A percentile compares a stretch with the other conserved stretches of the same genome.
These are phyloP conservation scores for Aspergillus tubingensis DNA, from an alignment of 2,329 filamentous ascomycete species.

Conservation along the genomic window DNA sequence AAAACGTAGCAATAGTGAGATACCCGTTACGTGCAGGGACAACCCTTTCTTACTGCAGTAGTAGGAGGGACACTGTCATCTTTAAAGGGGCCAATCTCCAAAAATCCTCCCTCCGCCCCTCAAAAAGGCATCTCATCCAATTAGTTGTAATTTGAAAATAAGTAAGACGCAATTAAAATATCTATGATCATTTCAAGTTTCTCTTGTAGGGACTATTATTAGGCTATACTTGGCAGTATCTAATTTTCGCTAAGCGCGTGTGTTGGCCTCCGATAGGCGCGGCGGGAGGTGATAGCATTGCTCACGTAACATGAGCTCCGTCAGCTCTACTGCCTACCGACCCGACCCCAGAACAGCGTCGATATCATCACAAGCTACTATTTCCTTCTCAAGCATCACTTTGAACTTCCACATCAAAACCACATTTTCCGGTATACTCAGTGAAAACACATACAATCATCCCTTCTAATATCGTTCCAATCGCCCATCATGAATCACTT, in stretches of 20 bases:
- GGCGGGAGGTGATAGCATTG: conserved; percentile 18
- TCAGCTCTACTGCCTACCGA: conserved; percentile 41
- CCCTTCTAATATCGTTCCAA: conserved; percentile 5
- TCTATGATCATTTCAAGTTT: too few relatives aligned
- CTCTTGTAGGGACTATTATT: too few relatives aligned
- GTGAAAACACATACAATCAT: conserved; percentile 7
- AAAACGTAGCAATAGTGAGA: too few relatives aligned
- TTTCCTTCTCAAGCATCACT: conserved; percentile 21
- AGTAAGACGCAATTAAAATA: too few relatives aligned
- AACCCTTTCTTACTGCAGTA: too few relatives aligned
- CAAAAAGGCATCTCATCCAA: too few relatives aligned
- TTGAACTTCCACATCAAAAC: background rate
- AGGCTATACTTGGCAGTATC: background rate
- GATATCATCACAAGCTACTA: conserved; percentile 15
- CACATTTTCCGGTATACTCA: background rate
- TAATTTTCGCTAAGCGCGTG: conserved; percentile 13
- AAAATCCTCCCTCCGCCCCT: too few relatives aligned
- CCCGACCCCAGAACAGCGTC: conserved; percentile 7
- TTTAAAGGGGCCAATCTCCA: too few relatives aligned
- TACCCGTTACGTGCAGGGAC: too few relatives aligned
- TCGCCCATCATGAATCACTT: conserved; percentile 62
- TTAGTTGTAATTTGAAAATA: too few relatives aligned
- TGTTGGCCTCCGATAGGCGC: conserved; percentile 20
- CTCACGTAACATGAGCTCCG: conserved; percentile 36
- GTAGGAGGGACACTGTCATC: too few relatives aligned